phyloP scores from a whole-genome alignment of 2,329 filamentous ascomycete species.

The Periglandula ipomoeae region DNA sequence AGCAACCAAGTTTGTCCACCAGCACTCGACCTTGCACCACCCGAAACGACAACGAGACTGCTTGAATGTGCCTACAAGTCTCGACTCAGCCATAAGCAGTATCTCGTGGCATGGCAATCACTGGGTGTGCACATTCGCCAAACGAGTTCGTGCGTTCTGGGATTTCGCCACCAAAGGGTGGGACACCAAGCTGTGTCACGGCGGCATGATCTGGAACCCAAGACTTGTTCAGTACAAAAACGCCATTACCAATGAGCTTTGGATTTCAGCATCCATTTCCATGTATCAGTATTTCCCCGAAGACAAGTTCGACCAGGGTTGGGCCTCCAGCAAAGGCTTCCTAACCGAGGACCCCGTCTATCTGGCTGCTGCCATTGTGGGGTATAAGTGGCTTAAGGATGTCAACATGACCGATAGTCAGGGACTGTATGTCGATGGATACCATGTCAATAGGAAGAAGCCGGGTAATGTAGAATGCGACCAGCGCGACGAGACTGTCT shows the following conservation, averaged over 20 bases:
- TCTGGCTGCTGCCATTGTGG: conserved; percentile 63
- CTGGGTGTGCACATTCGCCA: conserved; percentile 69
- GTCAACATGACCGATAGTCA: conserved; percentile 72
- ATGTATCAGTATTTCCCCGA: conserved; percentile 91
- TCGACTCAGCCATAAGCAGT: conserved; percentile 15
- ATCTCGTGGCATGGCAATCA: conserved; percentile 66
- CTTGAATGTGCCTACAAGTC: conserved; percentile 5
- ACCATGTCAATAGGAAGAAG: conserved; percentile 61
- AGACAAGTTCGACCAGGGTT: conserved; percentile 65
- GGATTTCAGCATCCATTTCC: conserved; percentile 69
- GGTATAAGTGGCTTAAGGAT: conserved; percentile 68
- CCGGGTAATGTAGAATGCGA: conserved; percentile 68
- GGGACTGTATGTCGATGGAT: conserved; percentile 79
- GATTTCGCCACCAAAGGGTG: conserved; percentile 70
- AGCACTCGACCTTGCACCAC: conserved; percentile 59
- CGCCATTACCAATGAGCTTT: conserved; percentile 89
- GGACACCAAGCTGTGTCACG: conserved; percentile 71
- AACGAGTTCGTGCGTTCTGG: conserved; percentile 79
- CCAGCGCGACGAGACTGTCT: conserved; percentile 76
- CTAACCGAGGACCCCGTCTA: conserved; percentile 49
- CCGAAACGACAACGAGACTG: conserved; percentile 13
- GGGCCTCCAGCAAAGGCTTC: conserved; percentile 25
- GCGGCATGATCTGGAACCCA: conserved; percentile 89
- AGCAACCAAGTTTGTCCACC: conserved; percentile 62
- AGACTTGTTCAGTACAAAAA: conserved; percentile 81